These are phyloP conservation scores for Silene vulgaris DNA, from an alignment of 179 eudicot genomes.

Conservation along the genomic window DNA sequence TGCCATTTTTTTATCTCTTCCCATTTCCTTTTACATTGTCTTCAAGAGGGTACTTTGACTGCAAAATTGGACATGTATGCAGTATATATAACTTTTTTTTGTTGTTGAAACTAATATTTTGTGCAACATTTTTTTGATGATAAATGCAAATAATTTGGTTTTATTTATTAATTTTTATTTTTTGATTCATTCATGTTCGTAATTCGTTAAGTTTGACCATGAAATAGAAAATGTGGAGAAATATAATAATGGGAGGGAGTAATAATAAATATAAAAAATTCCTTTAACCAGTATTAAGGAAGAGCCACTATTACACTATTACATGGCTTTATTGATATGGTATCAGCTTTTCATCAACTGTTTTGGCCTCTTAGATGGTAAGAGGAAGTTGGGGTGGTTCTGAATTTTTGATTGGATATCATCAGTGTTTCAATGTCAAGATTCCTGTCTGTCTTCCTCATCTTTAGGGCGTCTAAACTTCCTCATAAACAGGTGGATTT, in stretches of 20 bases:
- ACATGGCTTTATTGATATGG: slow-evolving; percentile 20
- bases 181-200: not conserved
- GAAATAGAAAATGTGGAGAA: no score
- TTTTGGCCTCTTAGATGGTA: slow-evolving; percentile 17
- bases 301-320: slow-evolving; percentile 17
- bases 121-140: no score
- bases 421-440: slow-evolving; percentile 17
- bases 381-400: slow-evolving; percentile 16
- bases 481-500: slow-evolving; percentile 11
- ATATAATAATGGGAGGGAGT: no score
- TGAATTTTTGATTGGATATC: slow-evolving; percentile 17
- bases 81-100: no score
- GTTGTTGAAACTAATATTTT: no score
- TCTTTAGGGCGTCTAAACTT: not conserved
- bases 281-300: not conserved
- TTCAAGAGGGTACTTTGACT: no score
- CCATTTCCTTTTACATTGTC: no score
- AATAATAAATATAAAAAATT: not conserved
- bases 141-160: no score
- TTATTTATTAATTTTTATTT: no score
- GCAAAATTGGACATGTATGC: no score
- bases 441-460: slow-evolving; percentile 13
- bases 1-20: no score
- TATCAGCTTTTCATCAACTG: slow-evolving; percentile 23
- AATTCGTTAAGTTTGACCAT: no score